Percentiles rank a stretch among this genome's conserved stretches.
Evolutionary conservation across 768 basidiomycete species (phyloP).

Genomic region (Hydnum rufescens): DNA sequence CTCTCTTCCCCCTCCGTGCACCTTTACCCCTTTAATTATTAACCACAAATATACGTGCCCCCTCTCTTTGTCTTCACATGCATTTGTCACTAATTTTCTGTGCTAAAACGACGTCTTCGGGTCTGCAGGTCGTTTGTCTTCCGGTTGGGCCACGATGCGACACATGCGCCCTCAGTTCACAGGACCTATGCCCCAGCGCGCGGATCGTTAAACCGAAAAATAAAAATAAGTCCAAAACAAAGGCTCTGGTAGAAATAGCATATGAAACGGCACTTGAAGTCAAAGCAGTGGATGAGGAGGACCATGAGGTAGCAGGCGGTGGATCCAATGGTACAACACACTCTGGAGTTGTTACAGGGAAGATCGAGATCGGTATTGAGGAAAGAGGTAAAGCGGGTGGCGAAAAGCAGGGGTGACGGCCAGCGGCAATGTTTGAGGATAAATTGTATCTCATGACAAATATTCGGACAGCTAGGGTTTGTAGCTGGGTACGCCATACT

Average conservation of each 20-base stretch:
- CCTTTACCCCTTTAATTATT: too few species aligned
- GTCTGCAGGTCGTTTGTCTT: conserved; percentile 38
- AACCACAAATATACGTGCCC: too few species aligned
- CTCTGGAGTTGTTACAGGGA: not conserved
- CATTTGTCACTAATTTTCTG: too few species aligned
- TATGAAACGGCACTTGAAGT: too few species aligned
- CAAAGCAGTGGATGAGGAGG: too few species aligned
- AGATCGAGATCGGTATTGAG: not conserved
- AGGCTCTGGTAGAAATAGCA: too few species aligned
- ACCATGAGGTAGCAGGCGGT: not conserved
- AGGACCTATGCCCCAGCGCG: conserved; percentile 50
- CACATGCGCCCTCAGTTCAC: conserved; percentile 34
- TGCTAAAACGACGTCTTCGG: too few species aligned
- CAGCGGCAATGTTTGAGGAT: not conserved
- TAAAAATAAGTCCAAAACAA: too few species aligned
- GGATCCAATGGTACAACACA: not conserved
- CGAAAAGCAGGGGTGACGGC: not conserved
- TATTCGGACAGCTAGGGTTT: not conserved
- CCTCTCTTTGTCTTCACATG: too few species aligned
- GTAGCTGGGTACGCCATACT: not conserved
- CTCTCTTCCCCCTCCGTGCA: not conserved
- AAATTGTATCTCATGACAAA: not conserved
- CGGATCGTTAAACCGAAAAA: conserved; percentile 11
- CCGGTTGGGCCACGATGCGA: conserved; percentile 48
- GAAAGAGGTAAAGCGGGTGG: not conserved